Percentiles rank a stretch among this genome's conserved stretches.
These are phyloP conservation scores for Xerocomellus amylosporus DNA, from an alignment of 768 basidiomycete genomes.

Conservation along the genomic window DNA sequence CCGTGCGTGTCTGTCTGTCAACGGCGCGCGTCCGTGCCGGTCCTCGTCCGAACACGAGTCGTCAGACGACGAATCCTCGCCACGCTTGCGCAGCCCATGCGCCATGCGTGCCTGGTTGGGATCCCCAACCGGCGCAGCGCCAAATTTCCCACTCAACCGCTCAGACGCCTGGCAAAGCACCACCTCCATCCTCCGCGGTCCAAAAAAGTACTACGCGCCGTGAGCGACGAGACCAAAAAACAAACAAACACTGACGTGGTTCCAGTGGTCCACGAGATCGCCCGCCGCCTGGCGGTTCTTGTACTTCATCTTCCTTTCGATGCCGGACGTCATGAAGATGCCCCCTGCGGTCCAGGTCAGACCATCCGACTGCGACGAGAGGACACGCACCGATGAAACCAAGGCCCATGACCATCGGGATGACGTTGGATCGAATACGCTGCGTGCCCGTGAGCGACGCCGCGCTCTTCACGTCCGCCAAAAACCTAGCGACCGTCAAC, in stretches of 20 bases:
- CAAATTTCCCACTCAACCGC: conserved; percentile 27
- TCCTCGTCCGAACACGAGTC: conserved; percentile 2
- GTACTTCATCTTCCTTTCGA: conserved; percentile 29
- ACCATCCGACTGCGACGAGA: too few relatives aligned
- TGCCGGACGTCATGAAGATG: conserved; percentile 10
- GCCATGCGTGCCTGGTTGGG: conserved; percentile 21
- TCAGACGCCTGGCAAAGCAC: conserved; percentile 35
- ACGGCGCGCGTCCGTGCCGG: not conserved
- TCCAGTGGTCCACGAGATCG: conserved; percentile 48
- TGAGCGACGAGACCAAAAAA: not conserved
- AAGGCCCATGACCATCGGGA: conserved; percentile 32
- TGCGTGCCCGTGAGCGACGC: conserved; percentile 37
- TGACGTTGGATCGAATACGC: conserved; percentile 30
- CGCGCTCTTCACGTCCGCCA: conserved; percentile 36
- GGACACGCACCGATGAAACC: conserved; percentile 21
- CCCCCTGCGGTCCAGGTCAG: conserved; percentile 15
- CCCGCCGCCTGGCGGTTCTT: conserved; percentile 40
- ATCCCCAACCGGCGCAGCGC: conserved; percentile 22
- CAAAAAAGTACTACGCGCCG: conserved; percentile 44
- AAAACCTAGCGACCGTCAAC: conserved; percentile 23
- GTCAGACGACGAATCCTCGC: not conserved
- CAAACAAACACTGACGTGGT: conserved; percentile 36
- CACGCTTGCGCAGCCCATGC: conserved; percentile 10
- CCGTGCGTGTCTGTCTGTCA: not conserved
- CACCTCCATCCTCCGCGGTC: conserved; percentile 43